Evolutionary conservation across 2,329 filamentous ascomycete species (phyloP).

Genomic region (Verticillium isaacii): DNA sequence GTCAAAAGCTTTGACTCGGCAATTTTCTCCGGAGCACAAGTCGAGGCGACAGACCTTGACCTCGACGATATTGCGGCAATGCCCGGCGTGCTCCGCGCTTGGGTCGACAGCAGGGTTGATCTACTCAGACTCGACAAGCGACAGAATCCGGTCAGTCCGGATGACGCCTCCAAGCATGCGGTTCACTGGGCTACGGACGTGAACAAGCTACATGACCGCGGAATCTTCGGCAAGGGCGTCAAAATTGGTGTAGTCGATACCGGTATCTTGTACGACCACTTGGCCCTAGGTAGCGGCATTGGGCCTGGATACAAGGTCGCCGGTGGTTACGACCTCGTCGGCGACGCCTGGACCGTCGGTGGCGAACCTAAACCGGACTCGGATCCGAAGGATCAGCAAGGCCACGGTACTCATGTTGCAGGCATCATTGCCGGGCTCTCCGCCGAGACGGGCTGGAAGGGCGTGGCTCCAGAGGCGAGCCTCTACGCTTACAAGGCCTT

Average conservation of each 20-base stretch:
- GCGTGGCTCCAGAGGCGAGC: constrained; percentile 18
- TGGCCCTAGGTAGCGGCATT: constrained; percentile 41
- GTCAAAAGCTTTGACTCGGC: constrained; percentile 7
- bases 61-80: constrained; percentile 6
- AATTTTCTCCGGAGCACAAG: constrained; percentile 10
- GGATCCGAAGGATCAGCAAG: constrained; percentile 21
- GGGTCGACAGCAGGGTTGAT: constrained; percentile 3
- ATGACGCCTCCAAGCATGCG: neutral
- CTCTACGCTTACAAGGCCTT: constrained; percentile 20
- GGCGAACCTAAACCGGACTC: constrained; percentile 26
- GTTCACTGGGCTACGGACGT: constrained; percentile 15
- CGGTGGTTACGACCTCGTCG: constrained; percentile 37
- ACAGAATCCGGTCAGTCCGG: neutral
- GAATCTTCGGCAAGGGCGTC: constrained; percentile 13
- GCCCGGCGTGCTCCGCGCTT: constrained; percentile 7
- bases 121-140: constrained; percentile 7
- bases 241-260: constrained; percentile 15
- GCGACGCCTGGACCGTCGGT: constrained; percentile 23
- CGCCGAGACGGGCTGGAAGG: constrained; percentile 11
- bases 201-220: constrained; percentile 9
- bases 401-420: constrained; percentile 25
- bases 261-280: constrained; percentile 5
- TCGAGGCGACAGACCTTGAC: constrained; percentile 8
- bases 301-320: constrained; percentile 38
- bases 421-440: constrained; percentile 23